Conservation (phyloP, 1,139 yeast genomes). For the Suhomyces bribrorum region DNA sequence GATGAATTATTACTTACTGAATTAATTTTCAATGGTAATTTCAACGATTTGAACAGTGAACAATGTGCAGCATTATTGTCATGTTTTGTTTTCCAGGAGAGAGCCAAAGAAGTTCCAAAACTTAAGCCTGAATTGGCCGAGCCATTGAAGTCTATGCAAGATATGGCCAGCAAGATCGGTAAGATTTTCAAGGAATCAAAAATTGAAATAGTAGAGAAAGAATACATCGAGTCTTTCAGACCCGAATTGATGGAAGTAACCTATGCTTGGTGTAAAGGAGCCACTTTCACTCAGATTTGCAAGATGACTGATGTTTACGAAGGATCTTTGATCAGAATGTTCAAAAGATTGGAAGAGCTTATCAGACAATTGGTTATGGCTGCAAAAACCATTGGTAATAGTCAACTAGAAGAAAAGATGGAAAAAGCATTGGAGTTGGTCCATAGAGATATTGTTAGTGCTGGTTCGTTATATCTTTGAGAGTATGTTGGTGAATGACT, state of each 20-base stretch:
- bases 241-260: constrained; percentile 97
- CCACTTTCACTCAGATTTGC: constrained; percentile 92
- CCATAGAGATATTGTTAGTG: constrained; percentile 95
- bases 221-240: constrained; percentile 86
- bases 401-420: constrained; percentile 85
- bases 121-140: constrained; percentile 85
- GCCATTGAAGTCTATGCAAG: constrained; percentile 83
- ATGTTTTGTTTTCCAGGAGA: constrained; percentile 95
- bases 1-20: constrained; percentile 89
- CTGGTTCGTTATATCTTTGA: constrained; percentile 83
- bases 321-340: constrained; percentile 92
- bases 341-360: constrained; percentile 90
- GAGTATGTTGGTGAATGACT: no score
- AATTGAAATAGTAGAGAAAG: constrained; percentile 85
- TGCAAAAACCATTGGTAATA: constrained; percentile 89
- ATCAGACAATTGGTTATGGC: constrained; percentile 87
- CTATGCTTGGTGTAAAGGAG: constrained; percentile 95
- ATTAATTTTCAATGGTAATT: constrained; percentile 90
- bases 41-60: constrained; percentile 81
- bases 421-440: constrained; percentile 79
- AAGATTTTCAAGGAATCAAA: constrained; percentile 87
- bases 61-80: constrained; percentile 91
- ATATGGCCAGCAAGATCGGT: constrained; percentile 88
- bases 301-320: constrained; percentile 99
- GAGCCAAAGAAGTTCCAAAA: constrained; percentile 85